Evolutionary conservation across 2,329 filamentous ascomycete species (phyloP), one percentile per base, ranked within the genome.

Genomic region (Ophiocordyceps camponoti-saundersi): DNA sequence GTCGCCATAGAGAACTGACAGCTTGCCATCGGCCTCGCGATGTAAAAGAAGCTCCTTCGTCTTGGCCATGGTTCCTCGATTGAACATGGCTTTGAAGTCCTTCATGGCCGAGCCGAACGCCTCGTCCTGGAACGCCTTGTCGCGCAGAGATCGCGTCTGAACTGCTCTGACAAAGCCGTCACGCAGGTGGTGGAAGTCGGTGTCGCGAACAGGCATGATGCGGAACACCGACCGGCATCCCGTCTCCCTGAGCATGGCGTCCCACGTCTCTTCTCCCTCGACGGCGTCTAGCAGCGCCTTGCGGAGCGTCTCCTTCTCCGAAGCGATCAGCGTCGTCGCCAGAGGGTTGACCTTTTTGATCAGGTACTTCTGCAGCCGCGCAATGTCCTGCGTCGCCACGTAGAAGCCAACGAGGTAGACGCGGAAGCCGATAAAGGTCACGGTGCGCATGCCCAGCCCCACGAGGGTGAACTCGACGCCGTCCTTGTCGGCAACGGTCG

Each of bases 381-480:
- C 79, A 49, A 98, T 79, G 57, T 95, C 88, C 36, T 80, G 70
- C 0, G 82, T 90, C 23, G 88, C 85, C 23, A 96, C 74, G 66
- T 98, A 98, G 56, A 93, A 78, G 16, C 90, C 92, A 0, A 95
- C 84, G 18, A 96, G 84, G 66, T 98, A 98, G 46, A 98, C 92
- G 61, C 95, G 82, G 42, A 98, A 87, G 44, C 77, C 70, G 42
- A 96, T 67, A 62, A 96, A 95, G 22, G 85, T 93, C 30, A 98
- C 92, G 1, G 83, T 88, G 47, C 92, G 78, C 51, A 93, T 81
- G 18, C 92, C 92, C 6, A 95, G 67, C 0, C 92, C 92, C 7
- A 96, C 75, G 0, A 96, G 73, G 21, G 87, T 89, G 62, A 95
- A 96, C 56, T 95, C 83, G 56, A 62, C 76, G 51, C 63, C 72